Evolutionary conservation across 2,329 filamentous ascomycete species (phyloP).

Genomic region (Zymoseptoria passerinii): DNA sequence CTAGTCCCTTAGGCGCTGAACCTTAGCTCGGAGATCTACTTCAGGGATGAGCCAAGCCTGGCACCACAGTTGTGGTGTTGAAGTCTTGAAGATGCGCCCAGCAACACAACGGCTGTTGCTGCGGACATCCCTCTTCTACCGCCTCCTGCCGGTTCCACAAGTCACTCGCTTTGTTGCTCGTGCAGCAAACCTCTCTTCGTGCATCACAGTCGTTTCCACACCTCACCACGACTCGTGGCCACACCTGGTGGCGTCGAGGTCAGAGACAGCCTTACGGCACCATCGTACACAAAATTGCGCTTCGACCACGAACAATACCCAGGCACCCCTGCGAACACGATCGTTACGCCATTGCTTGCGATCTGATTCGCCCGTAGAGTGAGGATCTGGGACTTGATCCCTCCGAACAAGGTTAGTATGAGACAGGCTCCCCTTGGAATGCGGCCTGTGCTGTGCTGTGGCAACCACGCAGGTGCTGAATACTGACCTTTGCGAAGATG

Average conservation of each 20-base stretch:
- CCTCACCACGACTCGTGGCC: not conserved
- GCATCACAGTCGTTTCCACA: not conserved
- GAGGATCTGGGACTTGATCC: not conserved
- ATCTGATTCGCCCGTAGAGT: not conserved
- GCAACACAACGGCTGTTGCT: not conserved
- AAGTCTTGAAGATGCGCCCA: no score
- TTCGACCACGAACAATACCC: not conserved
- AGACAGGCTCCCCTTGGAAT: not conserved
- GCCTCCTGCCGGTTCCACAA: not conserved
- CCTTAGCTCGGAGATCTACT: not conserved
- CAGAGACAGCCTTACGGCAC: not conserved
- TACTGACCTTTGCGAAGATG: constrained; percentile 6
- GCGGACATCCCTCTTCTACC: not conserved
- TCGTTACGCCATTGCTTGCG: not conserved
- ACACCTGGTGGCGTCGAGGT: not conserved
- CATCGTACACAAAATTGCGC: not conserved
- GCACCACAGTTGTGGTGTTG: no score
- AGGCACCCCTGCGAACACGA: not conserved
- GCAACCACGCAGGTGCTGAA: not conserved
- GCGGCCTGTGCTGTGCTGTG: not conserved
- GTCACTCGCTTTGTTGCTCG: not conserved
- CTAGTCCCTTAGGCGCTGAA: not conserved
- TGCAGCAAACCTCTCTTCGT: not conserved
- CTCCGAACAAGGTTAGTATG: not conserved
- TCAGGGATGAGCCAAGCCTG: not conserved